phyloP scores from a whole-genome alignment of 1,284 basidiomycete genomes.

The Puccinia triticina region DNA sequence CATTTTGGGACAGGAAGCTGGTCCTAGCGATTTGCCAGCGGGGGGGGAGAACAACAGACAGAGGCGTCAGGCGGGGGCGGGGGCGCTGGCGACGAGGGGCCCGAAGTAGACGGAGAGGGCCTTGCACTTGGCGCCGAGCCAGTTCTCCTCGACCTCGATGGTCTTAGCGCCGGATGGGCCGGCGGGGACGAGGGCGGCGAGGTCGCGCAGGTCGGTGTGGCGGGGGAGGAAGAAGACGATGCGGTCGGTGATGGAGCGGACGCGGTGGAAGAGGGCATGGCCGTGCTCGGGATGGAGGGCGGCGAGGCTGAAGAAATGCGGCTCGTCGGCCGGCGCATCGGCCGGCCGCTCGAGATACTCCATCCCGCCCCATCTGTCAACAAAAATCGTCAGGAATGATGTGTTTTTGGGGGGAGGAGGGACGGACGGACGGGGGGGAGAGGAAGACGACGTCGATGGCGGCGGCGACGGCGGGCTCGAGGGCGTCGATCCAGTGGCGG shows the following conservation, averaged over 20 bases:
- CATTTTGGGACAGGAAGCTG: no score
- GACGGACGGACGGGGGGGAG: conserved; percentile 82
- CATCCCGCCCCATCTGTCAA: conserved; percentile 47
- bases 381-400: neutral
- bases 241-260: conserved; percentile 72
- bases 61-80: no score
- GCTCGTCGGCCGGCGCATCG: neutral
- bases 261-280: conserved; percentile 74
- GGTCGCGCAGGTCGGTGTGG: conserved; percentile 75
- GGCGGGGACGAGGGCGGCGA: conserved; percentile 60
- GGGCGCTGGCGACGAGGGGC: conserved; percentile 58
- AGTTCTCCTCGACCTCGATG: conserved; percentile 83
- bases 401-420: neutral
- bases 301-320: conserved; percentile 69
- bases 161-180: neutral
- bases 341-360: neutral
- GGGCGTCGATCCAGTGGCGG: conserved; percentile 70
- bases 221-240: conserved; percentile 88
- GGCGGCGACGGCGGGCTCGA: conserved; percentile 62
- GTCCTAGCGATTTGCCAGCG: no score
- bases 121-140: conserved; percentile 82
- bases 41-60: no score
- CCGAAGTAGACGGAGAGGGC: conserved; percentile 65
- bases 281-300: conserved; percentile 80
- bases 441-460: conserved; percentile 77